phyloP scores from a whole-genome alignment of 108 stramenopile genomes.

The Cyclotella distinguenda region DNA sequence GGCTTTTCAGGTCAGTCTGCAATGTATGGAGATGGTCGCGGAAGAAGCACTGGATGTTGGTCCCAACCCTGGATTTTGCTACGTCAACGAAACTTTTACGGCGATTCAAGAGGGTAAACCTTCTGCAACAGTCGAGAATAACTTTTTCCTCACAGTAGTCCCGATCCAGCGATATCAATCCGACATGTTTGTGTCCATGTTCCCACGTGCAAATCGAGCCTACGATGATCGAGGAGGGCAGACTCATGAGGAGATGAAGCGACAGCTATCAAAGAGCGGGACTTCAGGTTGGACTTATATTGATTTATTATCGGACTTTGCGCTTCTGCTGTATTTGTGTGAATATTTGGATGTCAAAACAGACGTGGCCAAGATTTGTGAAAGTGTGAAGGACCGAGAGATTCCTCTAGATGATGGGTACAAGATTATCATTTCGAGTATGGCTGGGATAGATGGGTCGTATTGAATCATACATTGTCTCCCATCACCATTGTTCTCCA shows the following conservation, averaged over 20 bases:
- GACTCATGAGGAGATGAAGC: slow-evolving; percentile 83
- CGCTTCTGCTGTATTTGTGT: slow-evolving; percentile 85
- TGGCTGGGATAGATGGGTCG: slow-evolving; percentile 79
- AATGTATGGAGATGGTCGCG: slow-evolving; percentile 98
- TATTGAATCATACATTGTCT: slow-evolving; percentile 25
- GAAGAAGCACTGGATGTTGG: slow-evolving; percentile 90
- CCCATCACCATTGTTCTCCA: too few relatives aligned
- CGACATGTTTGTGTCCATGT: slow-evolving; percentile 75
- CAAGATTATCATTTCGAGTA: slow-evolving; percentile 83
- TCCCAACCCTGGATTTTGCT: slow-evolving; percentile 81
- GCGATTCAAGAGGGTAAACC: slow-evolving; percentile 96
- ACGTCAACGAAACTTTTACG: slow-evolving; percentile 94
- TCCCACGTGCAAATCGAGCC: slow-evolving; percentile 88
- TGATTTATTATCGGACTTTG: slow-evolving; percentile 92
- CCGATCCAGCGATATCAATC: slow-evolving; percentile 93
- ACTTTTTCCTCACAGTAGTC: slow-evolving; percentile 92
- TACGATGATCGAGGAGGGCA: slow-evolving; percentile 61
- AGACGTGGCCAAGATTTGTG: slow-evolving; percentile 84
- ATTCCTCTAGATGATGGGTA: slow-evolving; percentile 90
- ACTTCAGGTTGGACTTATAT: slow-evolving; percentile 88
- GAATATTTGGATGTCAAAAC: slow-evolving; percentile 74
- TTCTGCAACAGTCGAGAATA: slow-evolving; percentile 90
- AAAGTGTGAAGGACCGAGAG: slow-evolving; percentile 76
- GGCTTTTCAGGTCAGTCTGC: slow-evolving; percentile 92
- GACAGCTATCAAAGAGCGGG: slow-evolving; percentile 84